phyloP scores from a whole-genome alignment of 345 rosid genomes.

The Anacardium occidentale region DNA sequence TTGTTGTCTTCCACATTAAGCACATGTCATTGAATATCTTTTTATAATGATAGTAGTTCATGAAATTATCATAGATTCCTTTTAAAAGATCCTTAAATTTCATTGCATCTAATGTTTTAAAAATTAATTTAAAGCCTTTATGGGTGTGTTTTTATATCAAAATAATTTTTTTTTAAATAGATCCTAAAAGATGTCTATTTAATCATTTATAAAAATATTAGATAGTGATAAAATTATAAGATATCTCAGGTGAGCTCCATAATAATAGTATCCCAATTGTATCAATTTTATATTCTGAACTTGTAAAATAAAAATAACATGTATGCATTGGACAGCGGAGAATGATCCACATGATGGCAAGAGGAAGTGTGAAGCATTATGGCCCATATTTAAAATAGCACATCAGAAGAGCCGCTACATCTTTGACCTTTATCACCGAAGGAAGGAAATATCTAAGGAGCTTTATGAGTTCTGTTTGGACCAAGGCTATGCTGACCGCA shows the following conservation, averaged over 20 bases:
- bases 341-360: slow-evolving; percentile 77
- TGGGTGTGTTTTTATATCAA: too few relatives aligned
- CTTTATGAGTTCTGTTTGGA: slow-evolving; percentile 77
- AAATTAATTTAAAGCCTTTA: too few relatives aligned
- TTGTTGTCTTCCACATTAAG: neutral
- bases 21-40: neutral
- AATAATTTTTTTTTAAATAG: too few relatives aligned
- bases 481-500: slow-evolving; percentile 64
- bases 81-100: too few relatives aligned
- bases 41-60: neutral
- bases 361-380: slow-evolving; percentile 73
- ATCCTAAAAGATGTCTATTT: too few relatives aligned
- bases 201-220: too few relatives aligned
- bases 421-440: slow-evolving; percentile 62
- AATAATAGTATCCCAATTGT: neutral
- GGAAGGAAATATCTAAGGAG: slow-evolving; percentile 71
- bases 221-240: too few relatives aligned
- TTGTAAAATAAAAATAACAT: neutral
- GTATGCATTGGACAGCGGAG: slow-evolving; percentile 51
- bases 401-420: slow-evolving; percentile 76
- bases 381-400: slow-evolving; percentile 79
- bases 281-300: neutral
- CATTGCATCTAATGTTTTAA: too few relatives aligned
- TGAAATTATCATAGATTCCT: too few relatives aligned
- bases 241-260: too few relatives aligned